phyloP scores from a whole-genome alignment of 306 rosid species.

The Cyclanthera cordifolia region DNA sequence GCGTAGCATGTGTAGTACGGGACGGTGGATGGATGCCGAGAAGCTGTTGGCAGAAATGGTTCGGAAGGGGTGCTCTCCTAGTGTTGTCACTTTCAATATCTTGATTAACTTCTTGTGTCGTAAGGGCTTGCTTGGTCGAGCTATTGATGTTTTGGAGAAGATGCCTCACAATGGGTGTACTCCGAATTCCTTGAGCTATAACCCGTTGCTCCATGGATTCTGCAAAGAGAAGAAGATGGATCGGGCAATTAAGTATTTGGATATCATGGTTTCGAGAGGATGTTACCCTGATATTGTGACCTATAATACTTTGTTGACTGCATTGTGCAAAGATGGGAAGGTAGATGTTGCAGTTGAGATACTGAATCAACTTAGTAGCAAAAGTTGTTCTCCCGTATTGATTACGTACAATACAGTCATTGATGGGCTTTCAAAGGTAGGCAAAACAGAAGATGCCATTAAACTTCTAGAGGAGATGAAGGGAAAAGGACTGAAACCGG shows the following conservation, averaged over 20 bases:
- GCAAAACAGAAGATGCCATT: constrained; percentile 53
- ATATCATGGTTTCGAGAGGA: constrained; percentile 77
- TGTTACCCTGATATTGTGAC: constrained; percentile 94
- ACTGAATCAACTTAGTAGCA: constrained; percentile 64
- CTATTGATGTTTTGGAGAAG: constrained; percentile 76
- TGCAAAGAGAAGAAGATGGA: constrained; percentile 88
- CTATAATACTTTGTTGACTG: constrained; percentile 79
- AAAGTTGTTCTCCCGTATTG: constrained; percentile 81
- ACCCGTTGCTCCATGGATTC: constrained; percentile 87
- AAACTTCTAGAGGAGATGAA: constrained; percentile 70
- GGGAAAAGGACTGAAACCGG: constrained; percentile 66
- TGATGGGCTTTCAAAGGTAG: constrained; percentile 78
- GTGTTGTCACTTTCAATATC: constrained; percentile 94
- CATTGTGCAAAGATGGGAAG: constrained; percentile 87
- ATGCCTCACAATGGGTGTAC: constrained; percentile 77
- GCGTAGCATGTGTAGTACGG: constrained; percentile 87
- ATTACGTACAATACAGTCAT: constrained; percentile 82
- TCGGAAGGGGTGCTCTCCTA: constrained; percentile 76
- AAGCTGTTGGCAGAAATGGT: constrained; percentile 65
- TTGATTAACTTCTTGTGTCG: constrained; percentile 85
- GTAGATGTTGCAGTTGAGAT: constrained; percentile 79
- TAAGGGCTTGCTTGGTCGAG: constrained; percentile 73
- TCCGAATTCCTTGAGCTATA: constrained; percentile 89
- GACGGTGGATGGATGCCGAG: constrained; percentile 94
- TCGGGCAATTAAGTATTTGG: constrained; percentile 67